These are phyloP conservation scores for Tricholoma saponaceum DNA, from an alignment of 768 basidiomycete genomes.

Conservation along the genomic window DNA sequence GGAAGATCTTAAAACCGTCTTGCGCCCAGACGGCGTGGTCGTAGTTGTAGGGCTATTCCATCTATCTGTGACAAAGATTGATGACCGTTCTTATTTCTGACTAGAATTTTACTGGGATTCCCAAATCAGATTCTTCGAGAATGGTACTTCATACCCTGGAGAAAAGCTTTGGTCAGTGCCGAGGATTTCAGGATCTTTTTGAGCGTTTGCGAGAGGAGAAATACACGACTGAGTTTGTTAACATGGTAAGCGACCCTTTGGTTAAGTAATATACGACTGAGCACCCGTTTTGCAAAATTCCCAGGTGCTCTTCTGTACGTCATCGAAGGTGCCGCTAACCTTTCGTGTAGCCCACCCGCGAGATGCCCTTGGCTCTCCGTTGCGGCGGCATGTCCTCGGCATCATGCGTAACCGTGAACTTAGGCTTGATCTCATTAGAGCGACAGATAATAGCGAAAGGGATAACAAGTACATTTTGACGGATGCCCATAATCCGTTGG, in stretches of 20 bases:
- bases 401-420: slow-evolving; percentile 52
- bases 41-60: slow-evolving; percentile 60
- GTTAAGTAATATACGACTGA: neutral
- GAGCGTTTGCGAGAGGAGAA: slow-evolving; percentile 41
- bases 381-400: slow-evolving; percentile 59
- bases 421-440: slow-evolving; percentile 37
- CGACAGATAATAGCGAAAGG: slow-evolving; percentile 28
- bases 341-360: slow-evolving; percentile 52
- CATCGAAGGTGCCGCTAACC: slow-evolving; percentile 44
- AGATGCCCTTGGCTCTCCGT: slow-evolving; percentile 67
- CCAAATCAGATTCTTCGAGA: slow-evolving; percentile 56
- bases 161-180: slow-evolving; percentile 70
- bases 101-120: slow-evolving; percentile 82
- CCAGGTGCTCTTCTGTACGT: slow-evolving; percentile 83
- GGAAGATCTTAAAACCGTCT: slow-evolving; percentile 57
- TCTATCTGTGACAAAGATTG: neutral
- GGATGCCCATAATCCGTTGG: slow-evolving; percentile 59
- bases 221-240: slow-evolving; percentile 53
- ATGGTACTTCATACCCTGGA: slow-evolving; percentile 70
- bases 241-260: slow-evolving; percentile 53
- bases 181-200: slow-evolving; percentile 75
- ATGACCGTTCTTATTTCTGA: neutral
- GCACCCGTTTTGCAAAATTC: neutral
- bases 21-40: slow-evolving; percentile 70
- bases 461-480: slow-evolving; percentile 50